Base-by-base conservation (phyloP, 768 basidiomycete species). In the Rhizopogon salebrosus region DNA sequence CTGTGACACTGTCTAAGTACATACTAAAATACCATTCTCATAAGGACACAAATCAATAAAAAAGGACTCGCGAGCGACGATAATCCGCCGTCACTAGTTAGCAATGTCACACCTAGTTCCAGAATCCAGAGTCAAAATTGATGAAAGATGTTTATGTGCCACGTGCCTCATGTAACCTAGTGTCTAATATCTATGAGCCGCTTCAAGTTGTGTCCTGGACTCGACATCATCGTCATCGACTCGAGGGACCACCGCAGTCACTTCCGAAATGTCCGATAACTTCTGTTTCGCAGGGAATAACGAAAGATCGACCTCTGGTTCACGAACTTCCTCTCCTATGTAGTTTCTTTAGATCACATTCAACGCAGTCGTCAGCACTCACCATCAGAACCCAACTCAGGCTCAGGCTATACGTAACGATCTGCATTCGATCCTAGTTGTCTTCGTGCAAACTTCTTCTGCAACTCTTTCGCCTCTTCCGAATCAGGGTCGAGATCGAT, bases 261-360 rank as follows among this genome's bases (percentile, higher is more conserved):
- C 9, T n/a, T 42, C 27, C 13, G 48, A 18, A 18, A 29, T 22
- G 1, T 79, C 79, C 0, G 75, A 73, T 37, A 79, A 63, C 46
- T 76, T 72, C 59, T 91, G 89, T 52, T 71, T 78, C 54, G 81
- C 84, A 34, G 90, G 72, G 58, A 92, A 88, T 0, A 71, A 54
- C 0, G 85, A 79, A 1, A 92, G 61, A 67, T 92, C 87, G 7
- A 90, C 76, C 62, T 91, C 87, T 3, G 85, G 86, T 53, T 89
- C 88, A 0, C 75, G 64, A 13, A 80, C 73, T 6, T 78, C 82
- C 65, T 89, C 84, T 3, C 87, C 87, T 86, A 56, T 13, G 27
- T 8, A 0, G 5, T 11, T 3, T 38, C 10, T 42, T 13, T 4
- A 6, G 13, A 6, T 34, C 26, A 38, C 38, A 23, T 31, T 4